These are phyloP conservation scores for Cercospora sojina DNA, from an alignment of 2,329 filamentous ascomycete species.

Conservation along the genomic window DNA sequence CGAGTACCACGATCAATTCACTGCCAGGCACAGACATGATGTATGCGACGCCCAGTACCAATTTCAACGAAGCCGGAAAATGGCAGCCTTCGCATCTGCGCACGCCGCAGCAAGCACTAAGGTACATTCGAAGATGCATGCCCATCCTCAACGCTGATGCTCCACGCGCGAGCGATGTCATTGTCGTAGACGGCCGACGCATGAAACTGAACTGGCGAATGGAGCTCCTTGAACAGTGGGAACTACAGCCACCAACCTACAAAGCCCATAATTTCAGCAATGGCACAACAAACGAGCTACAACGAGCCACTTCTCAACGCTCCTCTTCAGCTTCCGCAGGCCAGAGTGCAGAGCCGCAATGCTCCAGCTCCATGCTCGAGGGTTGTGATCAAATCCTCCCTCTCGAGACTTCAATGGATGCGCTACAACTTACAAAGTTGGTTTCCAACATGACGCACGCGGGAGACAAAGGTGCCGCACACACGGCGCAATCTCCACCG, in stretches of 20 bases:
- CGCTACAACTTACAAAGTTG: conserved; percentile 28
- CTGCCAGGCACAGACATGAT: conserved; percentile 37
- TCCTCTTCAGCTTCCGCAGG: conserved; percentile 21
- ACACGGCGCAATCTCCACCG: background rate
- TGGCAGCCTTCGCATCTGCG: conserved; percentile 39
- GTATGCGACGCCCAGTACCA: conserved; percentile 32
- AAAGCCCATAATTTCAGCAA: conserved; percentile 32
- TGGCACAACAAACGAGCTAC: conserved; percentile 4
- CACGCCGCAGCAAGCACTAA: conserved; percentile 40
- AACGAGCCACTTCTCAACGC: conserved; percentile 22
- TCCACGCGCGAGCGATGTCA: conserved; percentile 48
- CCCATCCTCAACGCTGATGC: conserved; percentile 47
- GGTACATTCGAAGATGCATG: conserved; percentile 50
- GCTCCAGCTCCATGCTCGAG: conserved; percentile 23
- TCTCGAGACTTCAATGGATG: conserved; percentile 21
- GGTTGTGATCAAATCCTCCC: conserved; percentile 25
- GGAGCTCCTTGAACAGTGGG: conserved; percentile 45
- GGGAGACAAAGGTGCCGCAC: background rate
- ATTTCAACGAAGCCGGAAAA: conserved; percentile 37
- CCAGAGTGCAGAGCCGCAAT: conserved; percentile 14
- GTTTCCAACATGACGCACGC: conserved; percentile 15
- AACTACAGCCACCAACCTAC: conserved; percentile 48
- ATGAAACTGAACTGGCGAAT: conserved; percentile 47
- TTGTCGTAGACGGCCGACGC: conserved; percentile 45
- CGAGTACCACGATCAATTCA: conserved; percentile 30